Conservation (phyloP, 164 flowering plant genomes). For the Stephania cephalantha region DNA sequence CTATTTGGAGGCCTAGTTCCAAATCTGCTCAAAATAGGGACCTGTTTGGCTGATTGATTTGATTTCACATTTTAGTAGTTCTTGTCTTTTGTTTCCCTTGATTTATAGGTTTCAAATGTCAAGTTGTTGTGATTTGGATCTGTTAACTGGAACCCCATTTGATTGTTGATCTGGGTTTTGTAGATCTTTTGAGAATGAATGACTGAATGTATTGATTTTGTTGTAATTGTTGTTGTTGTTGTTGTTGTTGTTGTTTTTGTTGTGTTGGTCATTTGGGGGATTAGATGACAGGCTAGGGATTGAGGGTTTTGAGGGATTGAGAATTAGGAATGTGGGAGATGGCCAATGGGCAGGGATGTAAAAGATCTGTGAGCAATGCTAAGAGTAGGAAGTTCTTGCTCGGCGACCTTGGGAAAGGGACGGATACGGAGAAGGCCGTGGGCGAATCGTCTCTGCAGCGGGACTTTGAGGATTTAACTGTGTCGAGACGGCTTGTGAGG, state of each 20-base stretch:
- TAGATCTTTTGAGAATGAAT: background rate
- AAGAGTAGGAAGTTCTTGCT: conserved; percentile 13
- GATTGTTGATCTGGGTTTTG: background rate
- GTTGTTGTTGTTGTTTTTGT: too few species aligned
- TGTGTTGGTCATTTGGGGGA: background rate
- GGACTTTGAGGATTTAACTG: conserved; percentile 54
- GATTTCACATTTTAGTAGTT: background rate
- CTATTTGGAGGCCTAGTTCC: background rate
- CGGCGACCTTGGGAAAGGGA: conserved; percentile 8
- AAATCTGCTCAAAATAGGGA: background rate
- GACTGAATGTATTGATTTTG: background rate
- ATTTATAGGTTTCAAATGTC: too few species aligned
- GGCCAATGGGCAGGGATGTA: conserved; percentile 12
- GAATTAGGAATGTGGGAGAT: conserved; percentile 7
- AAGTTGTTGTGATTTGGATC: too few species aligned
- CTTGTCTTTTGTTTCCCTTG: background rate
- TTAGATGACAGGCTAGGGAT: background rate
- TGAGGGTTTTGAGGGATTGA: conserved; percentile 1
- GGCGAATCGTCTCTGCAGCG: conserved; percentile 41
- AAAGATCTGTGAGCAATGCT: conserved; percentile 16
- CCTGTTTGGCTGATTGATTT: background rate
- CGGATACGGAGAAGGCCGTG: conserved; percentile 18
- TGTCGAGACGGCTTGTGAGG: conserved; percentile 63
- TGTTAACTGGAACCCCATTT: too few species aligned
- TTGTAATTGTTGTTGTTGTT: too few species aligned